Evolutionary conservation across 768 basidiomycete species (phyloP), one percentile per base, ranked within the genome.

Genomic region (Xerocomellus amylosporus): DNA sequence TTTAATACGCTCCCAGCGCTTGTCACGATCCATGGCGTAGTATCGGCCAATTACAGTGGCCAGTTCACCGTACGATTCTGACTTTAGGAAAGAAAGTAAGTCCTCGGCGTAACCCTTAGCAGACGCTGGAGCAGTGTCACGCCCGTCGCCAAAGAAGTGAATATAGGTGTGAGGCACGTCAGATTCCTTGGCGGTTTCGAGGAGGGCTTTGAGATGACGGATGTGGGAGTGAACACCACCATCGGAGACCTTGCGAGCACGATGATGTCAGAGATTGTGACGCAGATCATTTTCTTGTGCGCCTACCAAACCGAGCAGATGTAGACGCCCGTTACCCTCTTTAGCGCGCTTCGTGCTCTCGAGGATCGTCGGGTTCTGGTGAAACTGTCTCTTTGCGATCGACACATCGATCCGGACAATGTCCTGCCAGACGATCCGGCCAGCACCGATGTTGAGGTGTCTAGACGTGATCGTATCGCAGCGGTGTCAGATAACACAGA

Each of bases 151-250:
- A 62, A 98, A 82, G 78, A 94, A 97, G 79, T 98, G 94, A 59
- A 98, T 75, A 66, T 90, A 96, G 53, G 89, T 85, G 58, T 96
- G 79, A 3, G 90, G 90, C 36, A 96, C 87, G 40, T 84, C 87
- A 49, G 83, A 72, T 66, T 90, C 86, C 67, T 96, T 95, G 22
- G 94, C 95, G 6, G 87, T 87, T 70, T 93, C 90, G 61, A 98
- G 83, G 12, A 98, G 82, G 1, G 93, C 93, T 64, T 86, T 92
- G 36, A 98, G 82, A 70, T 97, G 94, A 47, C 71, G 81, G 68
- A 92, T 96, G 72, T 96, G 93, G 1, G 95, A 96, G 75, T 96
- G 95, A n/a, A 97, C 94, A 62, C 94, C 93, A 30, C 94, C 94
- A 60, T 98, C 94, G 14, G 94, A 97, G 49, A 93, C 77, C 90